Evolutionary conservation across 805 yeast genomes (phyloP).

Genomic region (Komagataella ulmi): DNA sequence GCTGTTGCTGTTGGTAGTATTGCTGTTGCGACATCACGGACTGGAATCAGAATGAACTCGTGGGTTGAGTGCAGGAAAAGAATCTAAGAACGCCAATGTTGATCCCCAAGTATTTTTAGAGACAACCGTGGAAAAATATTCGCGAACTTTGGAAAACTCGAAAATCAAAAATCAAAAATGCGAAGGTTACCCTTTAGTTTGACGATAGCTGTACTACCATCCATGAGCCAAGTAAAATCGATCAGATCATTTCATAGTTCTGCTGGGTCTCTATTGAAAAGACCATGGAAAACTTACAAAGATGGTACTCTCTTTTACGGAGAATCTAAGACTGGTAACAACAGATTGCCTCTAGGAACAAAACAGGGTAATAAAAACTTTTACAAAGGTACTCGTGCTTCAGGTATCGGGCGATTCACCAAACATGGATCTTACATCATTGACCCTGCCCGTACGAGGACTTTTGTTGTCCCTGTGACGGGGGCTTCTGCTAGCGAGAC

Average conservation of each 20-base stretch:
- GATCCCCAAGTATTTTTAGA: not conserved
- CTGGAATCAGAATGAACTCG: not conserved
- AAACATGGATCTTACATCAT: constrained; percentile 62
- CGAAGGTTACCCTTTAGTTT: too few relatives aligned
- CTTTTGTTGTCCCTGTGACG: constrained; percentile 70
- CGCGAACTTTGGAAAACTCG: not conserved
- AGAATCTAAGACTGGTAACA: constrained; percentile 61
- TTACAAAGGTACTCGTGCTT: constrained; percentile 93
- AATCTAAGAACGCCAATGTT: not conserved
- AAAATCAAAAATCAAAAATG: not conserved
- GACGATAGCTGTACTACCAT: not conserved
- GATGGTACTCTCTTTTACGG: constrained; percentile 86
- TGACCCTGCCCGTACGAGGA: constrained; percentile 77
- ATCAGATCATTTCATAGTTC: constrained; percentile 33
- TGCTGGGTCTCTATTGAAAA: constrained; percentile 33
- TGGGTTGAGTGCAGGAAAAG: not conserved
- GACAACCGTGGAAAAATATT: not conserved
- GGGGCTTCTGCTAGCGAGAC: constrained; percentile 12
- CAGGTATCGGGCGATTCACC: constrained; percentile 81
- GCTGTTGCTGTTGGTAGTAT: not conserved
- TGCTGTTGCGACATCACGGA: constrained; percentile 8
- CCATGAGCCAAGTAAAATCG: constrained; percentile 34
- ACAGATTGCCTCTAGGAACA: constrained; percentile 73
- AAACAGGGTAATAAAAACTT: constrained; percentile 90
- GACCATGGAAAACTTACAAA: constrained; percentile 82